A percentile compares a stretch with the other conserved stretches of the same genome.
phyloP scores from a whole-genome alignment of 139 green algal genomes.

The Chlamydomonas incerta region DNA sequence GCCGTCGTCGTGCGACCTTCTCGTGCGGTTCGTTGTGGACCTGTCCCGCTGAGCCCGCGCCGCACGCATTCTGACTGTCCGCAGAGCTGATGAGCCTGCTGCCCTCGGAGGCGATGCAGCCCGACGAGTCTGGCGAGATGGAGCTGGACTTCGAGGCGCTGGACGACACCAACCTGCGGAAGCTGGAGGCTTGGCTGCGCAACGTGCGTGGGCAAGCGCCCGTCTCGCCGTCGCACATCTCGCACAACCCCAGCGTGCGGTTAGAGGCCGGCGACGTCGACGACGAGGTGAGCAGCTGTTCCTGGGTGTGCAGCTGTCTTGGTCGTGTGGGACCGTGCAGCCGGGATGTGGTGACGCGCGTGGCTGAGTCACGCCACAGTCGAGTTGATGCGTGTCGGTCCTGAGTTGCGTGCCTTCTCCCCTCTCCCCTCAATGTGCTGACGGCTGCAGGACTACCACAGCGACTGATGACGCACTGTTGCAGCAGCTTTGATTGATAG shows the following conservation, averaged over 20 bases:
- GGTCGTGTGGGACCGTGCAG: too few relatives aligned
- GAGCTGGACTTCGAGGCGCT: constrained; percentile 47
- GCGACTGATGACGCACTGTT: background rate
- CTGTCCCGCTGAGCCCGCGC: too few relatives aligned
- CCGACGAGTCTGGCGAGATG: constrained; percentile 39
- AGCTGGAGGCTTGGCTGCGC: constrained; percentile 35
- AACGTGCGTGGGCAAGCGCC: constrained; percentile 21
- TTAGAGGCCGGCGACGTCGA: constrained; percentile 28
- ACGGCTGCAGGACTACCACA: constrained; percentile 43
- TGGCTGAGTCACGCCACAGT: too few relatives aligned
- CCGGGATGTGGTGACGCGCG: too few relatives aligned
- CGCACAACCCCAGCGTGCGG: constrained; percentile 41
- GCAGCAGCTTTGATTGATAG: too few relatives aligned
- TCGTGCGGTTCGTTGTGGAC: too few relatives aligned
- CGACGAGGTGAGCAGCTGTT: constrained; percentile 14
- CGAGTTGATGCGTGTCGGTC: too few relatives aligned
- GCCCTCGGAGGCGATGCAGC: constrained; percentile 31
- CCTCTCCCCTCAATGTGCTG: too few relatives aligned
- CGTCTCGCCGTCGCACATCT: constrained; percentile 39
- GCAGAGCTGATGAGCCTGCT: constrained; percentile 45
- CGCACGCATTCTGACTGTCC: too few relatives aligned
- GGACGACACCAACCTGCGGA: constrained; percentile 40
- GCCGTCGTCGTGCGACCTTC: too few relatives aligned
- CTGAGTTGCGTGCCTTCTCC: background rate
- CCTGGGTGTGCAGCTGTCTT: too few relatives aligned